Conservation (phyloP, 2,329 filamentous ascomycete genomes). For the Aspergillus felis region DNA sequence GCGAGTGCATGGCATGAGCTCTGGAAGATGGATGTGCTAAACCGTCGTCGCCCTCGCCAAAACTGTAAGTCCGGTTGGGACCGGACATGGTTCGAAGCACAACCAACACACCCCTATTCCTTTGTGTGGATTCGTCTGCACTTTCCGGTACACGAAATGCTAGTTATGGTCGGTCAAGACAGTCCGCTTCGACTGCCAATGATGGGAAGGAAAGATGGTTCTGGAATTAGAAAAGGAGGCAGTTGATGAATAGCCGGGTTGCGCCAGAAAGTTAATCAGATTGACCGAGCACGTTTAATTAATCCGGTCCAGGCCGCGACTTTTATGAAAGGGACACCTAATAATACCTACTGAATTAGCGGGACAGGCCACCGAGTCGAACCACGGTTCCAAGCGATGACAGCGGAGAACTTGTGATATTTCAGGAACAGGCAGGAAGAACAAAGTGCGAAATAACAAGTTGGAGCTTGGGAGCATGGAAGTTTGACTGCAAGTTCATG, state of each 20-base stretch:
- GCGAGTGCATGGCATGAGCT: not conserved
- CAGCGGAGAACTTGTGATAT: not conserved
- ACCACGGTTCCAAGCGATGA: slow-evolving; percentile 9
- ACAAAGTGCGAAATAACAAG: not conserved
- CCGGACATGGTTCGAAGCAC: slow-evolving; percentile 14
- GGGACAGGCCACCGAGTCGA: not conserved
- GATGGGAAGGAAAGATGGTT: not conserved
- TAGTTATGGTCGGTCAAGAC: not conserved
- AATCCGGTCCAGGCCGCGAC: not conserved
- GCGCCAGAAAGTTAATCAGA: not conserved
- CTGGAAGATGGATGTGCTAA: not conserved
- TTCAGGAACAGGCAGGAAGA: not conserved
- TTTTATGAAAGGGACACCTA: not conserved
- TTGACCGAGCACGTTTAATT: not conserved
- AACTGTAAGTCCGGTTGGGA: slow-evolving; percentile 20
- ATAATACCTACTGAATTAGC: not conserved
- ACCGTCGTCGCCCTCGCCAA: slow-evolving; percentile 16
- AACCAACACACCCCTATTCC: not conserved
- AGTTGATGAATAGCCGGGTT: not conserved
- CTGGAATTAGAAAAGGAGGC: not conserved
- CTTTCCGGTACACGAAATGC: not conserved
- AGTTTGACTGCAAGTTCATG: not conserved
- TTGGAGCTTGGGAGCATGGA: not conserved
- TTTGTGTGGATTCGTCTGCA: not conserved
- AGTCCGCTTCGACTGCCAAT: not conserved